phyloP scores from a whole-genome alignment of 495 filamentous ascomycete species.

The Aspergillus sparsus region DNA sequence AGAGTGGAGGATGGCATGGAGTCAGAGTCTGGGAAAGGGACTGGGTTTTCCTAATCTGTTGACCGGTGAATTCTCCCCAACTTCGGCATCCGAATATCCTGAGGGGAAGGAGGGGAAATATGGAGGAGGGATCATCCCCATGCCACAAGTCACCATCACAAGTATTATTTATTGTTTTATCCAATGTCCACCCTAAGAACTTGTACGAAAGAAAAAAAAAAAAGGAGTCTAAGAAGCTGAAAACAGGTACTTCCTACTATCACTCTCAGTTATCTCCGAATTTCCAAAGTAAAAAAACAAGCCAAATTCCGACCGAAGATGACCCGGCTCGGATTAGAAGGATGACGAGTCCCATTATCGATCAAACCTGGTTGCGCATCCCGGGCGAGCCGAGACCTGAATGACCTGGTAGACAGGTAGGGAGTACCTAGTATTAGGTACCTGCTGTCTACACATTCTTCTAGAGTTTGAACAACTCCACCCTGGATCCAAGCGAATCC shows the following conservation, averaged over 20 bases:
- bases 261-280: background rate
- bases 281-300: background rate
- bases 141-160: background rate
- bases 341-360: background rate
- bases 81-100: constrained; percentile 2
- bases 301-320: background rate
- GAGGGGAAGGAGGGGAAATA: constrained; percentile 25
- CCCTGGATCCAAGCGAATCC: background rate
- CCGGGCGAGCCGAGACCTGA: background rate
- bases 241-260: background rate
- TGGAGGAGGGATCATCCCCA: constrained; percentile 8
- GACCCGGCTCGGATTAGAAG: background rate
- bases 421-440: too few species aligned
- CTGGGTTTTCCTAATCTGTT: constrained; percentile 23
- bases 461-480: background rate
- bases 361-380: background rate
- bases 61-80: constrained; percentile 25
- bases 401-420: background rate
- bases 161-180: background rate
- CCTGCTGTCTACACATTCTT: background rate
- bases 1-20: constrained; percentile 19
- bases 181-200: too few species aligned
- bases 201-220: too few species aligned
- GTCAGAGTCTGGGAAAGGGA: constrained; percentile 20
- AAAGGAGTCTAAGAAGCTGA: background rate